Evolutionary conservation across 495 filamentous ascomycete genomes (phyloP), one percentile per base, ranked within the genome.

Genomic region (Penicillium salamii): DNA sequence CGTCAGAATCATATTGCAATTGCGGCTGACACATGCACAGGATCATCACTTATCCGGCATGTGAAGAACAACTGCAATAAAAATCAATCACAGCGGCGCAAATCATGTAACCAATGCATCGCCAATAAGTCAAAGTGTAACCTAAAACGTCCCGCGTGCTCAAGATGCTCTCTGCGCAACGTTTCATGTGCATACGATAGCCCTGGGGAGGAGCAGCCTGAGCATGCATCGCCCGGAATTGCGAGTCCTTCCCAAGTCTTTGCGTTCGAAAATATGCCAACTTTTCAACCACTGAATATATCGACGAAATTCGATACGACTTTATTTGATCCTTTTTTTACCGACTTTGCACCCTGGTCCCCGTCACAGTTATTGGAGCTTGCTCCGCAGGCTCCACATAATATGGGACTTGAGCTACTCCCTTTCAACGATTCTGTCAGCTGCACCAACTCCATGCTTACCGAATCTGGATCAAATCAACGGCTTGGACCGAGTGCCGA

Each of bases 11-110:
- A 26, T 4, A 26, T 26, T 26, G 23, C 8, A 26, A 3, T 26
- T 26, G 3, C 23, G 8, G 23, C 23, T 26, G 23, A 26, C 8
- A 26, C 23, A 26, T 26, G 8, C 33, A 2, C 32, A 56, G 53
- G 48, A 21, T 56, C 53, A 2, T 56, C 53, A 7, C 53, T 56
- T 34, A 37, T 56, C 33, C 53, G 53, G 23, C 53, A 56, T 42
- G 23, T 51, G 13, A 42, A 35, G 21, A 56, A 52, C 20, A 56
- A 48, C 17, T 56, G 53, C 37, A 56, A 56, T 14, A 34, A 56
- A 23, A 7, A 12, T 0, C 48, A 47, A 17, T 24, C 41, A 1
- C n/a, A 36, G 19, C 28, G 48, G 12, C 53, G 53, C 15, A 51
- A 47, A 14, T 44, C 53, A 11, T 56, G 53, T 20, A 12, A 24